These are phyloP conservation scores for Iberis pinnata DNA, from an alignment of 345 rosid genomes.

Conservation along the genomic window DNA sequence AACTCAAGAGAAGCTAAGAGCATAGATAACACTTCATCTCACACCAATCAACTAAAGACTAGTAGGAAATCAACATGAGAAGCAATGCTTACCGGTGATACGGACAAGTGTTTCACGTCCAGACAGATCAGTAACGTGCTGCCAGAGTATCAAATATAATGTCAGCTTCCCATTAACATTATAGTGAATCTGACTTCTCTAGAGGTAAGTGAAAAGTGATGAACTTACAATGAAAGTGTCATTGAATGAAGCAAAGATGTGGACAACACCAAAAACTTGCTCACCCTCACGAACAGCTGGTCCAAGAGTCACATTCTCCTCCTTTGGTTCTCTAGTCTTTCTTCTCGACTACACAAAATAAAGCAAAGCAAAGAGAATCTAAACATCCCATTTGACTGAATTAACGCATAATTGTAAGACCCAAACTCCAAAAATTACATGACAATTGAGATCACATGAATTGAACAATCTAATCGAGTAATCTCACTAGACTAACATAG, in stretches of 20 bases:
- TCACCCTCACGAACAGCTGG: slow-evolving; percentile 78
- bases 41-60: neutral
- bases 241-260: slow-evolving; percentile 80
- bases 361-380: no score
- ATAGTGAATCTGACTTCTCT: neutral
- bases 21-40: neutral
- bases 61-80: neutral
- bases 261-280: slow-evolving; percentile 77
- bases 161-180: neutral
- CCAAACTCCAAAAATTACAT: no score
- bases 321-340: slow-evolving; percentile 80
- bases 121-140: slow-evolving; percentile 90
- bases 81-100: slow-evolving; percentile 54
- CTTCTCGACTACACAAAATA: slow-evolving; percentile 49
- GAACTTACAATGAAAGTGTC: slow-evolving; percentile 79
- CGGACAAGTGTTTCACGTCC: slow-evolving; percentile 93
- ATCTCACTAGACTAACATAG: neutral
- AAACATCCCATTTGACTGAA: no score
- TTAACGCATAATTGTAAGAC: neutral
- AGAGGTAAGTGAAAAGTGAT: no score
- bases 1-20: neutral
- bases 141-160: slow-evolving; percentile 1
- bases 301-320: slow-evolving; percentile 68
- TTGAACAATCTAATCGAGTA: no score
- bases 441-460: neutral